phyloP scores from a whole-genome alignment of 805 yeast genomes.

The Candida parachauliodes region DNA sequence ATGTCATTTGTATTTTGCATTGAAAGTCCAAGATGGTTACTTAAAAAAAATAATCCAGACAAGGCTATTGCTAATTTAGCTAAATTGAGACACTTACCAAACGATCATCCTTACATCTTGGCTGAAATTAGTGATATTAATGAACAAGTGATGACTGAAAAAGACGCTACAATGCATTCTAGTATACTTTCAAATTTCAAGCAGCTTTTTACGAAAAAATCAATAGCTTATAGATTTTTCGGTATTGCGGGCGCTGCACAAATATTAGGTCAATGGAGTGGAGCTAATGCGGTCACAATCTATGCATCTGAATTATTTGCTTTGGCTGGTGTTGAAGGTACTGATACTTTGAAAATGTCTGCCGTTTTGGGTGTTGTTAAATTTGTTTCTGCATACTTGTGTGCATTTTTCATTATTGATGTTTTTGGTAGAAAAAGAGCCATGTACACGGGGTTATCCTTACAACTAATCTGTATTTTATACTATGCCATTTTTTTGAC shows the following conservation, averaged over 20 bases:
- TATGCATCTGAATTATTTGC: conserved; percentile 50
- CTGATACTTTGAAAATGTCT: conserved; percentile 42
- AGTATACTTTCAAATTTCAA: conserved; percentile 19
- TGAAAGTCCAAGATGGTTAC: conserved; percentile 51
- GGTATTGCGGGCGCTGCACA: conserved; percentile 39
- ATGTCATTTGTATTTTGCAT: conserved; percentile 38
- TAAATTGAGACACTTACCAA: conserved; percentile 40
- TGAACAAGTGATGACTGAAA: conserved; percentile 34
- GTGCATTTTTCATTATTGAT: conserved; percentile 52
- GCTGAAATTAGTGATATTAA: conserved; percentile 48
- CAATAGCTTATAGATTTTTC: conserved; percentile 43
- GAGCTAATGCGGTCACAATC: conserved; percentile 51
- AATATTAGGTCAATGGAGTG: conserved; percentile 52
- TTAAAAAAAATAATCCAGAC: conserved; percentile 37
- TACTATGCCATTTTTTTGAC: conserved; percentile 46
- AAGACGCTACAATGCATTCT: conserved; percentile 18
- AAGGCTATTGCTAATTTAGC: conserved; percentile 35
- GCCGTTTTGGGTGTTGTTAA: conserved; percentile 51
- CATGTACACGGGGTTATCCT: conserved; percentile 42
- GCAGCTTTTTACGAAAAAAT: conserved; percentile 28
- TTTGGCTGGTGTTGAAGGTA: conserved; percentile 41
- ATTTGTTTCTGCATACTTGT: conserved; percentile 41
- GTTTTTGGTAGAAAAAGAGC: conserved; percentile 47
- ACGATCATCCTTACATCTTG: conserved; percentile 45
- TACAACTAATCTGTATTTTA: conserved; percentile 41